Base-by-base conservation (phyloP, 257 asterid genomes). In the Salvia hispanica region DNA sequence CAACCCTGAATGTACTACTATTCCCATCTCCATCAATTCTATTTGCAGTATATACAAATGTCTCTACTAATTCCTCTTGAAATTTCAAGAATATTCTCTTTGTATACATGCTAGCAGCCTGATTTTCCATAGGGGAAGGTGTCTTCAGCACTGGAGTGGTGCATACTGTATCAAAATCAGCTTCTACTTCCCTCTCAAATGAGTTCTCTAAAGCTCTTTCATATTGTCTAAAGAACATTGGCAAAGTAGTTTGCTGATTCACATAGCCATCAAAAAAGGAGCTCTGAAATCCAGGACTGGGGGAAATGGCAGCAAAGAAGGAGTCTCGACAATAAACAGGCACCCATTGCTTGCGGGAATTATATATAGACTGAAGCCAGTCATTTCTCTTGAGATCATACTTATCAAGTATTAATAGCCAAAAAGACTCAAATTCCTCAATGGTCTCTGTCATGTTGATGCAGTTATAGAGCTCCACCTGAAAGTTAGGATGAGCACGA, bases 51-150 rank as follows among this genome's bases (percentile, higher is more conserved):
- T 90, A 90, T 66, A 80, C 97, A 79, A 92, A 92, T 43, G 98
- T 92, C 80, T 92, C 97, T 13, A 92, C 98, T 65, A 92, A 72
- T 79, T 92, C 98, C 58, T 90, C 93, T 75, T 90, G 98, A 81
- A 92, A 92, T 72, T 82, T 84, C 36, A 84, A 78, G 80, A 92
- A 92, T 44, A 88, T 76, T 78, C 72, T 86, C 83, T 85, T 86
- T 6, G 98, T 90, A 67, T 90, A 92, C 44, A 83, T 66, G 73
- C 47, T 78, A 54, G 95, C 93, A 54, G 97, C 95, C 79, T 92
- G 96, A 69, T 88, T 82, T 64, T 92, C 98, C 98, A 92, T 92
- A 9, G 98, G 98, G 9, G 98, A 92, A 28, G 96, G 98, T 34
- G 98, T 90, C 82, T 79, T 85, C 68, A 88, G 86, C 72, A 81